Base-by-base conservation (phyloP, 2,329 filamentous ascomycete species). In the Tolypocladium endophyticum region DNA sequence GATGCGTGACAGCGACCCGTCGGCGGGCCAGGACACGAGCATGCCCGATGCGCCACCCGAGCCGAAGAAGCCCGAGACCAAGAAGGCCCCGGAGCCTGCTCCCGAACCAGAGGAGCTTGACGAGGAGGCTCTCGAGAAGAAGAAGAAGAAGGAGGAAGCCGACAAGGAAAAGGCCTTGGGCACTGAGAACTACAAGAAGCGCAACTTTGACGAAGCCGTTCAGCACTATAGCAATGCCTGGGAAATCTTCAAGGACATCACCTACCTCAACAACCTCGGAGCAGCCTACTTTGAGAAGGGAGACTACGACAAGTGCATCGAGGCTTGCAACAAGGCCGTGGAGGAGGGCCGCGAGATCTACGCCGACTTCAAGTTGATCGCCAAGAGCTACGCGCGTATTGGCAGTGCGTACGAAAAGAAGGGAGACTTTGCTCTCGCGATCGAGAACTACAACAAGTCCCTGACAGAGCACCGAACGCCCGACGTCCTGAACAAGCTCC, bases 181-280 rank as follows among this genome's bases (percentile, higher is more conserved):
- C 60, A 99, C 93, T 18, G 91, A 94, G 67, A 87, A 88, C 74
- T 99, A 99, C 83, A 99, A 99, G 87, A 97, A 97, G 84, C 88
- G 91, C 67, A 87, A 97, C 72, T 97, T 99, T 66, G 94, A 97
- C 69, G 86, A 89, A 70, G 94, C 94, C 57, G 97, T 99, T 69
- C 85, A 87, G 71, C 91, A 99, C 79, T 99, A 99, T 81, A 84
- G 75, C 72, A 95, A 96, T 74, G 94, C 94, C 0, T 99, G 94
- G 94, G 92, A 96, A 61, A 76, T 89, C 45, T 82, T 90, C 84
- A 94, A 97, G 81, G 94, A 99, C 70, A 96, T 99, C 70, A 94
- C 93, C 20, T 99, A 99, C 77, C 82, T 97, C 61, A 99, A 95
- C 79, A 99, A 99, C 77, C 83, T 96, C 38, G 91, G 92, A 61